Evolutionary conservation across 306 rosid species (phyloP), one percentile per base, ranked within the genome.

Genomic region (Quercus agrifolia): DNA sequence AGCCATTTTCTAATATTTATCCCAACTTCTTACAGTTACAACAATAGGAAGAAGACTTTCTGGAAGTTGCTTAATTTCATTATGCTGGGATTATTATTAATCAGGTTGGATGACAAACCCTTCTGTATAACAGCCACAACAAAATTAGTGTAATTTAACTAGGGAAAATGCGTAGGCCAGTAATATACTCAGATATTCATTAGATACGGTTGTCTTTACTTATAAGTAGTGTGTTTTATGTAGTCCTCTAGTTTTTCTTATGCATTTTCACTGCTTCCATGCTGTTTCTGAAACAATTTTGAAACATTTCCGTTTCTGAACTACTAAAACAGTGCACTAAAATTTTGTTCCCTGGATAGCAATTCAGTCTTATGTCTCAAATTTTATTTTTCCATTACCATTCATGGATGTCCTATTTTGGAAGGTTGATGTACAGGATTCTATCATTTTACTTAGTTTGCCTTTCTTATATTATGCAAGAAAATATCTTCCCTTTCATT

Each of bases 61-160:
- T 94, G 99, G 99, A 92, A 86, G 83, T 81, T 90, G 79, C 83
- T 92, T 72, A 91, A 88, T 80, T 25, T 91, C 80, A 28, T 80
- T 33, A 83, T 91, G 93, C 79, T 91, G 64, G 97, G 92, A 74
- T 78, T 86, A 74, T 83, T 94, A 70, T 56, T 90, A 74, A 67
- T 90, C 87, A 94, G 98, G 98, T 94, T 83, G 77, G 89, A 79
- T 79, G 35, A 49, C 38, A 55, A 9, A 74, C 73, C 63, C 13
- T 79, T 80, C 46, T 79, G 79, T 79, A 83, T 82, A 59, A 23
- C 20, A 41, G 59, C 18, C 58, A 67, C 69, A 74, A 49, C 41
- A 63, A 55, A 70, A 52, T 58, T 14, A 67, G 38, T 67, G 49
- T 8, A 18, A 67, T 33, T 33, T 30, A 17, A 38, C 49, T 67